Conservation (phyloP, 495 filamentous ascomycete species). For the Penicillium angulare region DNA sequence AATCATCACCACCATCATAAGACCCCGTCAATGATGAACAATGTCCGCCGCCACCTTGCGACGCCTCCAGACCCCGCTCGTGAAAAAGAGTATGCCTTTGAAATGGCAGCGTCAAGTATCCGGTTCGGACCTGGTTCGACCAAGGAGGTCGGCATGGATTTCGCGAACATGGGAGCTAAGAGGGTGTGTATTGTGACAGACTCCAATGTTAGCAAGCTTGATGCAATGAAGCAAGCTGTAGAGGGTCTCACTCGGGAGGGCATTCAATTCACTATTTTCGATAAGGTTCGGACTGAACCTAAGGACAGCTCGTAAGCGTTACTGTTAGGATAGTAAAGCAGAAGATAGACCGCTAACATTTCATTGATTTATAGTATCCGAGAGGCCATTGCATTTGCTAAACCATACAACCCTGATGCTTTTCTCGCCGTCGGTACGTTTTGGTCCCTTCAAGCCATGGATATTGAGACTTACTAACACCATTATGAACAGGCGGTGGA, state of each 20-base stretch:
- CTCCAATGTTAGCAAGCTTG: slow-evolving; percentile 68
- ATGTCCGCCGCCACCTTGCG: slow-evolving; percentile 62
- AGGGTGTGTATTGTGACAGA: slow-evolving; percentile 92
- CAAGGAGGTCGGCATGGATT: slow-evolving; percentile 98
- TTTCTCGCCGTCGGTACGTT: slow-evolving; percentile 82
- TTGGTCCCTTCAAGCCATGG: not conserved
- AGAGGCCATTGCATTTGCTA: slow-evolving; percentile 82
- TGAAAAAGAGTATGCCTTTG: slow-evolving; percentile 96
- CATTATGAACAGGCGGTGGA: slow-evolving; percentile 49
- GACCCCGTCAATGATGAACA: slow-evolving; percentile 47
- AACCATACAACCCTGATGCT: slow-evolving; percentile 75
- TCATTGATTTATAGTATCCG: slow-evolving; percentile 56
- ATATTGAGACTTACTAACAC: not conserved
- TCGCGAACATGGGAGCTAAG: slow-evolving; percentile 83
- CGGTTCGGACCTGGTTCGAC: slow-evolving; percentile 93
- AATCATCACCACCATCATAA: slow-evolving; percentile 65
- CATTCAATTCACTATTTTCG: slow-evolving; percentile 76
- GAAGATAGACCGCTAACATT: not conserved
- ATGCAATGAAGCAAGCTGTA: slow-evolving; percentile 80
- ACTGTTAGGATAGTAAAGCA: not conserved
- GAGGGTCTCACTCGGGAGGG: slow-evolving; percentile 75
- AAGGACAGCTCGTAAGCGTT: slow-evolving; percentile 80
- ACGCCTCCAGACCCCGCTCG: slow-evolving; percentile 68
- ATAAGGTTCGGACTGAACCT: slow-evolving; percentile 77
- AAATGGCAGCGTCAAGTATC: slow-evolving; percentile 92